Conservation (phyloP, 345 rosid species). For the Conringia planisiliqua region DNA sequence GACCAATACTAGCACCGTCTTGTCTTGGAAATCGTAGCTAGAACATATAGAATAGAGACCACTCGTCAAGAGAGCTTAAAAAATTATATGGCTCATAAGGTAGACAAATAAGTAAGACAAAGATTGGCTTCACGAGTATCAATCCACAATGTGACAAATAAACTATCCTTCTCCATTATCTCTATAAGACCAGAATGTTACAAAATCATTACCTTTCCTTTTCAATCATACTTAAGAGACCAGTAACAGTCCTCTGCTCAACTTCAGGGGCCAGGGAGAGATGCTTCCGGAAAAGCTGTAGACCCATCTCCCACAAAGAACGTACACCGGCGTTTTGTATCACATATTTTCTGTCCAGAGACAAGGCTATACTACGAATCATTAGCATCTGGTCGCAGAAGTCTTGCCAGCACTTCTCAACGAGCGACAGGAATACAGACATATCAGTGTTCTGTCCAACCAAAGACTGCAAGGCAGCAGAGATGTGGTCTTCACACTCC, state of each 20-base stretch:
- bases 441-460: slow-evolving; percentile 85
- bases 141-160: not conserved
- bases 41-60: not conserved
- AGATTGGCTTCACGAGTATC: not conserved
- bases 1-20: not conserved
- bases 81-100: not conserved
- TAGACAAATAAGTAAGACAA: not conserved
- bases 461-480: slow-evolving; percentile 55
- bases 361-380: slow-evolving; percentile 90
- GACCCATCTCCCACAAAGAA: slow-evolving; percentile 92
- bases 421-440: slow-evolving; percentile 71
- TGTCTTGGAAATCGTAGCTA: not conserved
- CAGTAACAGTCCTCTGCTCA: slow-evolving; percentile 86
- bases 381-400: slow-evolving; percentile 84
- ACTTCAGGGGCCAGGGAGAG: slow-evolving; percentile 68
- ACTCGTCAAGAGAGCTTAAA: not conserved
- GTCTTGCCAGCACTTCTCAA: slow-evolving; percentile 91
- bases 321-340: slow-evolving; percentile 70
- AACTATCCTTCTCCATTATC: not conserved
- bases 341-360: slow-evolving; percentile 78
- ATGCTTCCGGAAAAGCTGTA: slow-evolving; percentile 80
- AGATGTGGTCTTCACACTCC: slow-evolving; percentile 76
- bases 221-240: slow-evolving; percentile 81
- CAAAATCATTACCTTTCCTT: slow-evolving; percentile 70
- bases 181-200: not conserved